Base-by-base conservation (phyloP, 2,329 filamentous ascomycete genomes). In the Fusarium nodosum region DNA sequence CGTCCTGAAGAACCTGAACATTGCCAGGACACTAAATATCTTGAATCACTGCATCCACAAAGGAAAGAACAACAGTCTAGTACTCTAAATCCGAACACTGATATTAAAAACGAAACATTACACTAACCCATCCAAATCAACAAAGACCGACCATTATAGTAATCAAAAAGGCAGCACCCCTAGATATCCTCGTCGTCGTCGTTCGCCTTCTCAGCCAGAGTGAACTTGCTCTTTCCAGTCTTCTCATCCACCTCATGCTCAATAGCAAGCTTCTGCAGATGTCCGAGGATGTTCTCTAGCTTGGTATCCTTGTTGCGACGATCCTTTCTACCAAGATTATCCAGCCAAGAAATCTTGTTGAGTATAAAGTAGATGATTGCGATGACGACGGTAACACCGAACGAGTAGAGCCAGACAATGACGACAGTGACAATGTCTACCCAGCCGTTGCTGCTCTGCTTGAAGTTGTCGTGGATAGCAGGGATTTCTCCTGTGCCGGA, bases 131-230 rank as follows among this genome's bases (percentile, higher is more conserved):
- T 6, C 7, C 16, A 41, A 39, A 26, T n/a, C 15, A 41, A 52
- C 34, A 41, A 52, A 52, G 13, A 30, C 47, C 24, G 4, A 4
- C 4, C 28, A 26, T 12, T 28, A 3, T 12, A 12, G n/a, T 22
- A 15, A n/a, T 8, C n/a, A 22, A 12, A 20, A 36, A 13, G 26
- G 7, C 0, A 13, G 2, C 0, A 2, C 1, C 6, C 18, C 18
- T 68, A 68, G 18, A 68, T 69, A 30, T 68, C 66, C 12, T 68
- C 66, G 1, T 68, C 66, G 1, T 69, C 66, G 24, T 68, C 66
- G 1, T 31, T 16, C 1, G 16, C 66, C 39, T 68, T 68, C 48
- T 68, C 66, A 1, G 47, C 52, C 3, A 68, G 18, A 5, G 50
- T 36, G 8, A 20, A 68, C n/a, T 51, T 52, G 7, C 51, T 68